Base-by-base conservation (phyloP, 768 basidiomycete species). In the Amanita rubescens region DNA sequence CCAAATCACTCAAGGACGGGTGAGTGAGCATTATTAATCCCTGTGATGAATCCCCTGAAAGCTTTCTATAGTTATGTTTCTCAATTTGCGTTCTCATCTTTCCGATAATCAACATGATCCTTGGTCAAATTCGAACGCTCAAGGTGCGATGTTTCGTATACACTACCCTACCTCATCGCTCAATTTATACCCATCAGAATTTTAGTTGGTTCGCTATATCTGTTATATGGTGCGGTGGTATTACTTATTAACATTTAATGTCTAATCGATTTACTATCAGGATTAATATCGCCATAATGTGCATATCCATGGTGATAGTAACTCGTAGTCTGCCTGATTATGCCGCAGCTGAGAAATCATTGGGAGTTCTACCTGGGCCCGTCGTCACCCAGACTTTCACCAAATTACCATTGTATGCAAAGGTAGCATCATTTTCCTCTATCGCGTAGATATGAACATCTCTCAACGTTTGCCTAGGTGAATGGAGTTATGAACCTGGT, bases 401-500 rank as follows among this genome's bases (percentile, higher is more conserved):
- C 2, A 56, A 58, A 10, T 54, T 71, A 12, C 72, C 74, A 4
- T 62, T 79, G 15, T 71, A 67, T 55, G 42, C 54, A 4, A 67
- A 73, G 62, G 73, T 34, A 15, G 34, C 34, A 17, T 15, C 20
- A 9, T 1, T n/a, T 19, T 7, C 30, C 15, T 14, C 2, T 30
- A 30, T 30, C 8, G n/a, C 15, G 15, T 30, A 10, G 19, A 15
- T 11, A 11, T 33, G 17, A 43, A 17, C 10, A 19, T 51, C 8
- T 2, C 24, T 42, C 10, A 34, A 2, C 9, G 2, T 27, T 8
- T 7, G 17, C 12, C 9, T 62, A 82, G 69, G 73, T 84, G 0
- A 78, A 80, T 50, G 82, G 81, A 39, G 79, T 84, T 57, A 81
- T 84, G 79, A 77, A 83, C 47, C 82, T 82, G 68, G 74, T 72